A percentile compares a stretch with the other conserved stretches of the same genome.
These are phyloP conservation scores for Globisporangium ultimum DNA, from an alignment of 352 stramenopile species.

Conservation along the genomic window DNA sequence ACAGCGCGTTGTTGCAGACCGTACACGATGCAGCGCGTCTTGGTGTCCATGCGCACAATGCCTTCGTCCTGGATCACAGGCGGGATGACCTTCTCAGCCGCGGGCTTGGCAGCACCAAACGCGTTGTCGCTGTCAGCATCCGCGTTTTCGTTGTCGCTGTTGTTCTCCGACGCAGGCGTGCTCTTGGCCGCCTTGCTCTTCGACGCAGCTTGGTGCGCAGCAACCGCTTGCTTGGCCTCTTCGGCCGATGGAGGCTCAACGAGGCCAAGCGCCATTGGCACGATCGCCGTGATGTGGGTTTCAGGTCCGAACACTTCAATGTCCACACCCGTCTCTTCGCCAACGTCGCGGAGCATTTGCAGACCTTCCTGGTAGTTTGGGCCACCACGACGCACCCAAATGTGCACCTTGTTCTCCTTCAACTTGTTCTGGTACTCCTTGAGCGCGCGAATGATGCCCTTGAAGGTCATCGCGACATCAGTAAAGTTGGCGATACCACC, in stretches of 20 bases:
- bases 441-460: conserved; percentile 95
- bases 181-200: conserved; percentile 19
- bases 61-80: conserved; percentile 79
- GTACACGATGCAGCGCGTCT: conserved; percentile 94
- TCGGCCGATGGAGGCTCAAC: conserved; percentile 46
- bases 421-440: conserved; percentile 91
- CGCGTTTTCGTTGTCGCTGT: conserved; percentile 35
- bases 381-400: conserved; percentile 95
- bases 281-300: conserved; percentile 94
- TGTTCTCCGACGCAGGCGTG: conserved; percentile 10
- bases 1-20: conserved; percentile 92
- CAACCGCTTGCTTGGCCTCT: conserved; percentile 12
- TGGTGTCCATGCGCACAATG: conserved; percentile 83
- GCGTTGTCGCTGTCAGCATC: conserved; percentile 16
- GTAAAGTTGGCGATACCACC: conserved; percentile 98
- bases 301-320: conserved; percentile 96
- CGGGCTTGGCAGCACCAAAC: conserved; percentile 24
- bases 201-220: conserved; percentile 17
- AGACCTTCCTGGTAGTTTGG: conserved; percentile 97
- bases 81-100: conserved; percentile 19
- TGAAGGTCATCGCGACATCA: conserved; percentile 96
- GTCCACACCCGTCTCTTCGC: conserved; percentile 85
- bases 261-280: conserved; percentile 92
- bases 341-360: conserved; percentile 90
- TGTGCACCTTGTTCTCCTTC: conserved; percentile 86